phyloP scores from a whole-genome alignment of 2,329 filamentous ascomycete genomes.

The Scopulariopsis brevicaulis region DNA sequence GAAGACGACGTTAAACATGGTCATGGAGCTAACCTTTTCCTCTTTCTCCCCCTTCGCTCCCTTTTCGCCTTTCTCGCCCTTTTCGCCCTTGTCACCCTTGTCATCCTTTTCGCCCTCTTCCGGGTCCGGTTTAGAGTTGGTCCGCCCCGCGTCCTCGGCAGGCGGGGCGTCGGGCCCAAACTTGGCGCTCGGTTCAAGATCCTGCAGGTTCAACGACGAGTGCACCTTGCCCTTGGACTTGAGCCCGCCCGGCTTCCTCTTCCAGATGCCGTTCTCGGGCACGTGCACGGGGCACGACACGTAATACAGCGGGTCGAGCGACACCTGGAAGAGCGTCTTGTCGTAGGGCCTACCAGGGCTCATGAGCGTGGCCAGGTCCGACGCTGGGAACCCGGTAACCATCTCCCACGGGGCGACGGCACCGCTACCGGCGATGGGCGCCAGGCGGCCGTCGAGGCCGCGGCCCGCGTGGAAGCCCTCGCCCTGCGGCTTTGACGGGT shows the following conservation, averaged over 20 bases:
- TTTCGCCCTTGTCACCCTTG: not conserved
- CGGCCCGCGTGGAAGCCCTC: slow-evolving; percentile 29
- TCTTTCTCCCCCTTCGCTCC: slow-evolving; percentile 27
- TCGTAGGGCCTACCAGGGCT: slow-evolving; percentile 67
- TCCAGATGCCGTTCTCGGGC: slow-evolving; percentile 67
- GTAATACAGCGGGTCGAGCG: slow-evolving; percentile 68
- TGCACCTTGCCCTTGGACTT: not conserved
- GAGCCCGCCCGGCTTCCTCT: slow-evolving; percentile 18
- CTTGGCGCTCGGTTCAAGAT: not conserved
- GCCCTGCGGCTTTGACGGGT: slow-evolving; percentile 5
- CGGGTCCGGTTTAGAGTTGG: slow-evolving; percentile 16
- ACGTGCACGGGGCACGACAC: slow-evolving; percentile 78
- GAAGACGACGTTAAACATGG: slow-evolving; percentile 97
- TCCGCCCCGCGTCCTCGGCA: slow-evolving; percentile 10
- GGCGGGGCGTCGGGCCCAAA: not conserved
- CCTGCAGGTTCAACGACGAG: not conserved
- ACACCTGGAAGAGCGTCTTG: slow-evolving; percentile 73
- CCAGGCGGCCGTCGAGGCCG: slow-evolving; percentile 41
- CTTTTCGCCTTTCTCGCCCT: slow-evolving; percentile 20
- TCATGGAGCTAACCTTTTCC: slow-evolving; percentile 63
- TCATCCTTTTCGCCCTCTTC: slow-evolving; percentile 21
- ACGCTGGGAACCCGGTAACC: slow-evolving; percentile 62
- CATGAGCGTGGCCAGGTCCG: slow-evolving; percentile 68
- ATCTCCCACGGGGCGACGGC: slow-evolving; percentile 58
- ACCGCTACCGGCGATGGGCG: slow-evolving; percentile 43